Evolutionary conservation across 139 green algal species (phyloP).

Genomic region (Chlamydomonas sphaeroides): DNA sequence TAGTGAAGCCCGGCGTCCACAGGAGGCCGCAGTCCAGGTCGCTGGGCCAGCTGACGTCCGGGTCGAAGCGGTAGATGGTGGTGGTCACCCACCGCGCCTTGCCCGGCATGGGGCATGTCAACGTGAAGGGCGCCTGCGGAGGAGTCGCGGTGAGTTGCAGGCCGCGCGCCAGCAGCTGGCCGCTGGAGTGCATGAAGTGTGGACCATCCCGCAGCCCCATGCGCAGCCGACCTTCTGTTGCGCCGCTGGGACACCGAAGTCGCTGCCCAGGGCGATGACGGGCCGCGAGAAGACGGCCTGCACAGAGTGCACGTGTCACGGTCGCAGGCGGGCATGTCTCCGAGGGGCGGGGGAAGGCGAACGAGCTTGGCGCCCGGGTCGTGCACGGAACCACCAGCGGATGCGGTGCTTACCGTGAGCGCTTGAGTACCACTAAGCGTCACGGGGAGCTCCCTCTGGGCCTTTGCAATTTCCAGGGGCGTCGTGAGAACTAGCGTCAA

Average conservation of each 20-base stretch:
- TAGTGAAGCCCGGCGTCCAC: slow-evolving; percentile 53
- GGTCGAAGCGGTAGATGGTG: slow-evolving; percentile 68
- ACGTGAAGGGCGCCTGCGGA: slow-evolving; percentile 59
- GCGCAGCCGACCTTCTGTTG: neutral
- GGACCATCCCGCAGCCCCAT: neutral
- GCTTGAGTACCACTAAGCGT: too few relatives aligned
- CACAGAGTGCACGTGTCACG: too few relatives aligned
- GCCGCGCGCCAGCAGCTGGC: too few relatives aligned
- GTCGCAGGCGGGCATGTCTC: too few relatives aligned
- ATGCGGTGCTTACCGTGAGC: too few relatives aligned
- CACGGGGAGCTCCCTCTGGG: too few relatives aligned
- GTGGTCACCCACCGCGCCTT: slow-evolving; percentile 70
- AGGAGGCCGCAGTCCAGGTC: slow-evolving; percentile 62
- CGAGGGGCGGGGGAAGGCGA: too few relatives aligned
- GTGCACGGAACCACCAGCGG: too few relatives aligned
- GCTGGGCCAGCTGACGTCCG: slow-evolving; percentile 56
- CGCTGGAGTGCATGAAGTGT: neutral
- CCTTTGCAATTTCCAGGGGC: too few relatives aligned
- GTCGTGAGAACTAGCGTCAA: too few relatives aligned
- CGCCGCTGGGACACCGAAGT: slow-evolving; percentile 55
- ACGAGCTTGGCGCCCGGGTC: too few relatives aligned
- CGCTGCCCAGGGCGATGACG: slow-evolving; percentile 61
- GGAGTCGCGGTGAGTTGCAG: too few relatives aligned
- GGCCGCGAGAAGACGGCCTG: slow-evolving; percentile 56
- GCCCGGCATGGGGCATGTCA: slow-evolving; percentile 50